Base-by-base conservation (phyloP, 23 red algal genomes). In the Cyanidioschyzon merolae region DNA sequence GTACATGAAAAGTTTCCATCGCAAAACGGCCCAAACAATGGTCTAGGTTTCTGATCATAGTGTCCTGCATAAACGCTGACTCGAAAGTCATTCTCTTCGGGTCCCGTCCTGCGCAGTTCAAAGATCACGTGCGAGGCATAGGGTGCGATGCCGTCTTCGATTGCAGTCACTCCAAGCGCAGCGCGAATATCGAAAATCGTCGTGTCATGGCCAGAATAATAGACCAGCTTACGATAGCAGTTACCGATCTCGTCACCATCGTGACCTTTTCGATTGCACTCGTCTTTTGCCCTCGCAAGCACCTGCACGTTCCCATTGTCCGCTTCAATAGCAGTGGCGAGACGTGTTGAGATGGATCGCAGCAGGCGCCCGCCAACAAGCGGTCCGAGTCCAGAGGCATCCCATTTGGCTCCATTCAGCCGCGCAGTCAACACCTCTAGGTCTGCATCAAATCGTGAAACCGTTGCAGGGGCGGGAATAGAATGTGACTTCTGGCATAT, bases 141-240 rank as follows among this genome's bases (percentile, higher is more conserved):
- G 39, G 82, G 40, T 29, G 36, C 82, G 25, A 80, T 39, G 0
- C 74, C 76, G 1, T 68, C 75, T 0, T 67, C 68, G 0, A 57
- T 39, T 0, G 54, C 67, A 21, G 58, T 30, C 74, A 85, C 32
- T n/a, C 82, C 82, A n/a, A 85, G 68, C 37, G 82, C 82, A 32
- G 82, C 68, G n/a, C 82, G 74, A 1, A 85, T 7, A 39, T 85
- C 82, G 76, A 85, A 77, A 27, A 85, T 2, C 1, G 82, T 85
- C 7, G 82, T 85, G 50, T 85, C 82, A 34, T 85, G 82, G 27
- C 34, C 82, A 1, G 58, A 57, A 27, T 77, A 77, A 34, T 79
- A 40, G 29, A 67, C 75, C 21, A 85, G 74, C 31, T 57, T 39
- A 38, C 82, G 51, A 18, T 40, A 75, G 57, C 82, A 85, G 40